These are phyloP conservation scores for Starmerella apis DNA, from an alignment of 805 yeast species.

Conservation along the genomic window DNA sequence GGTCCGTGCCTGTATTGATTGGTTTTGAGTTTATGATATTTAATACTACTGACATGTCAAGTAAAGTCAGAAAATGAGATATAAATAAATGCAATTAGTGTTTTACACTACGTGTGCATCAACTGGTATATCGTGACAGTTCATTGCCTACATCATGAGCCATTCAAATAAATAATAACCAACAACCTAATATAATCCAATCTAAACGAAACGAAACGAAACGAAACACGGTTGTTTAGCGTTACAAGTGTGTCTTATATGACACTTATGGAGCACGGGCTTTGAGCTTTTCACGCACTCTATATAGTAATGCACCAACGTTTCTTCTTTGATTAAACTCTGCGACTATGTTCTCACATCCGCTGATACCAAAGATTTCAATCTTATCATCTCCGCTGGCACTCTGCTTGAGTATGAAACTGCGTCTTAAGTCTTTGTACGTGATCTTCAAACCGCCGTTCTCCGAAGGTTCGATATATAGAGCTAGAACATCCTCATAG, in stretches of 20 bases:
- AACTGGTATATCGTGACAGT: too few relatives aligned
- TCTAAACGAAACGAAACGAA: too few relatives aligned
- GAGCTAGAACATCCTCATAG: constrained; percentile 1
- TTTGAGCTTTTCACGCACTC: constrained; percentile 1
- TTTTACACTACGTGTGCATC: too few relatives aligned
- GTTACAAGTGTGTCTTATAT: too few relatives aligned
- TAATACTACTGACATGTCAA: neutral
- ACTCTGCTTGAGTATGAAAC: neutral
- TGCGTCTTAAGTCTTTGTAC: constrained; percentile 1
- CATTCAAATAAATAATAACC: too few relatives aligned
- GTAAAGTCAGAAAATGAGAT: neutral
- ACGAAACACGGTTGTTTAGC: too few relatives aligned
- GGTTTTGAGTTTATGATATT: too few relatives aligned
- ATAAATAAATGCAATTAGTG: neutral
- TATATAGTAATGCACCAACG: constrained; percentile 5
- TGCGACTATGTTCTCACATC: neutral
- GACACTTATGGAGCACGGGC: neutral
- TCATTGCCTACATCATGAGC: too few relatives aligned
- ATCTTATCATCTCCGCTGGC: too few relatives aligned
- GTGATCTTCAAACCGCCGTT: neutral
- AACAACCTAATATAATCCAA: too few relatives aligned
- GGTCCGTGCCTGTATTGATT: too few relatives aligned
- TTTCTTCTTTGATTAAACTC: neutral
- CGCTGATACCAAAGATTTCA: neutral
- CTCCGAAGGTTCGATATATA: neutral